These are phyloP conservation scores for Thermothielavioides terrestris DNA, from an alignment of 495 filamentous ascomycete genomes.

Conservation along the genomic window DNA sequence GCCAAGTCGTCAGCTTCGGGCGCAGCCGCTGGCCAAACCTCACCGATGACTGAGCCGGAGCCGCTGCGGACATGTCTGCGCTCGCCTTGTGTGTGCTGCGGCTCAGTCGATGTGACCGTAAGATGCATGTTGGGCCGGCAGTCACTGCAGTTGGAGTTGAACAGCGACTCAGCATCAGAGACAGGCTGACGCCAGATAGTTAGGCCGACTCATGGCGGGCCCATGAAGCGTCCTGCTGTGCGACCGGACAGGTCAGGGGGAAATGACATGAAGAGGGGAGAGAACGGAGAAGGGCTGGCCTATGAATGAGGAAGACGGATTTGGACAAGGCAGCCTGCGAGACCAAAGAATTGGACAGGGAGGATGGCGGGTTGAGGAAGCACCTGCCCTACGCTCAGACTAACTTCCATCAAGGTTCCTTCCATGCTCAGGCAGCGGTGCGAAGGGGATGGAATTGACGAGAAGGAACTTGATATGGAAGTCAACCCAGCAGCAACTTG, in stretches of 20 bases:
- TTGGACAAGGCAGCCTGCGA: too few species aligned
- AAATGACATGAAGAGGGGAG: not conserved
- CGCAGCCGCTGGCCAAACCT: not conserved
- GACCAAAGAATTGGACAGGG: too few species aligned
- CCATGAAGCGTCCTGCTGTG: not conserved
- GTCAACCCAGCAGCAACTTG: too few species aligned
- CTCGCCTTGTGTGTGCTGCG: not conserved
- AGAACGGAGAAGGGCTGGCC: too few species aligned
- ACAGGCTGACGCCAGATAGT: not conserved
- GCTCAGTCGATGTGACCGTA: not conserved
- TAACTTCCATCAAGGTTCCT: too few species aligned
- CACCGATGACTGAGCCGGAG: slow-evolving; percentile 1
- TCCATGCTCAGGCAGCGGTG: too few species aligned
- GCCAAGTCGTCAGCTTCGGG: not conserved
- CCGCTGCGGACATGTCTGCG: too few species aligned
- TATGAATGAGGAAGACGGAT: too few species aligned
- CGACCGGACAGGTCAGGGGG: not conserved
- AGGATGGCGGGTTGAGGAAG: too few species aligned
- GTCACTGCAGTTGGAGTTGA: not conserved
- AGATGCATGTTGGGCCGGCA: not conserved
- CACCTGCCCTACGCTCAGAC: too few species aligned
- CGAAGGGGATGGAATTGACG: too few species aligned
- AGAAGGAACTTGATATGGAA: too few species aligned
- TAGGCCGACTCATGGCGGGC: not conserved
- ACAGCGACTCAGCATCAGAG: not conserved